These are phyloP conservation scores for Metarhizium sp. DNA, from an alignment of 2,329 filamentous ascomycete genomes.

Conservation along the genomic window DNA sequence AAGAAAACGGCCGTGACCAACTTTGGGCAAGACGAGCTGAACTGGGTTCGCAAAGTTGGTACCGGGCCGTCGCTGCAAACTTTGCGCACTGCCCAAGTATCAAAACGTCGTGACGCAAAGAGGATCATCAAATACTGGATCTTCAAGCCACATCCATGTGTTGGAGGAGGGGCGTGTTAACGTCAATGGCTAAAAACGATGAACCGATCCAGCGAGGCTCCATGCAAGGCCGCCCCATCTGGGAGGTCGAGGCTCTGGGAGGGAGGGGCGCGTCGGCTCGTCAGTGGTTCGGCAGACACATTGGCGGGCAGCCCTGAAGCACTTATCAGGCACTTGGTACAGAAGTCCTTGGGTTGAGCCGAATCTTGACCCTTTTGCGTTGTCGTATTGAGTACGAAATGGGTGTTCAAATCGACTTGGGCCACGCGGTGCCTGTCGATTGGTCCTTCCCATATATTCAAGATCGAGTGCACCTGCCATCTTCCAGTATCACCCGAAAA, in stretches of 20 bases:
- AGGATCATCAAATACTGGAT: not conserved
- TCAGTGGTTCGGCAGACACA: not conserved
- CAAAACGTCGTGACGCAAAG: not conserved
- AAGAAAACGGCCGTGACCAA: not conserved
- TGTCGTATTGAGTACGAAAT: no score
- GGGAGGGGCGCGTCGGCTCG: not conserved
- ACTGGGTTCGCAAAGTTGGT: not conserved
- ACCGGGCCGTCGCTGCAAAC: not conserved
- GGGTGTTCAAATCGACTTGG: no score
- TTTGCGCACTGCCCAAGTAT: not conserved
- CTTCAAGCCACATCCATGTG: conserved; percentile 1
- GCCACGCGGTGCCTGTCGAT: no score
- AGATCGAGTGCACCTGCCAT: no score
- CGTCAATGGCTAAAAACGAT: not conserved
- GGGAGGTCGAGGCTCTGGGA: not conserved
- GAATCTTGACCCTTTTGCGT: no score
- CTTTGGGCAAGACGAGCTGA: not conserved
- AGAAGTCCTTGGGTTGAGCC: no score
- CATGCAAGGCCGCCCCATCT: not conserved
- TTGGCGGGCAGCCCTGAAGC: not conserved
- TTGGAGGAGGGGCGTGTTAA: not conserved
- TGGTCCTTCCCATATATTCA: no score
- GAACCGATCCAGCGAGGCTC: not conserved
- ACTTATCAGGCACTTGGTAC: not conserved
- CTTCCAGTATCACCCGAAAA: no score